Conservation (phyloP, 148 eudicot species). For the Fagopyrum tataricum region DNA sequence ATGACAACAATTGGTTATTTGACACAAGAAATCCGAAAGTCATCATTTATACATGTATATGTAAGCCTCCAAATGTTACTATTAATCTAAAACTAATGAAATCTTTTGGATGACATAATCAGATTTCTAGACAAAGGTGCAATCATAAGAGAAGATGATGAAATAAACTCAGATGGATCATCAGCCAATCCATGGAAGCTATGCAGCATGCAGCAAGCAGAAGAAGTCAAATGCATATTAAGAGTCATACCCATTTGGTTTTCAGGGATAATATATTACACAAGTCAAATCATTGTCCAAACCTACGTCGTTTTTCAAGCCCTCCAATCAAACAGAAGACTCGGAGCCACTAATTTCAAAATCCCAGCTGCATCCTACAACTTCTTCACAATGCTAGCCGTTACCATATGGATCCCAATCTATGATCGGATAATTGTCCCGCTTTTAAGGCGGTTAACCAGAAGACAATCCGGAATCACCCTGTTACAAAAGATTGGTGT, state of each 20-base stretch:
- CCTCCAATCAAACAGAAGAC: slow-evolving; percentile 39
- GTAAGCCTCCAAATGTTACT: no score
- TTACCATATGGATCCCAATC: slow-evolving; percentile 50
- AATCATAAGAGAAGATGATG: slow-evolving; percentile 28
- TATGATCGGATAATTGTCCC: slow-evolving; percentile 61
- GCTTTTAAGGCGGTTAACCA: slow-evolving; percentile 32
- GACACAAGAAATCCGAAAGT: no score
- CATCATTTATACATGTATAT: no score
- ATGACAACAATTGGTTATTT: no score
- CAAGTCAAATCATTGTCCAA: slow-evolving; percentile 19
- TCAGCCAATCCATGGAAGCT: slow-evolving; percentile 56
- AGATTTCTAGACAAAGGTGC: slow-evolving; percentile 60
- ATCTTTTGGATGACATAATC: slow-evolving; percentile 2
- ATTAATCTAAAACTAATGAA: not conserved
- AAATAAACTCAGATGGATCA: slow-evolving; percentile 46
- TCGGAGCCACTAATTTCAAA: slow-evolving; percentile 24
- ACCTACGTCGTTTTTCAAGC: slow-evolving; percentile 62
- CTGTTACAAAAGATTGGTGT: slow-evolving; percentile 48
- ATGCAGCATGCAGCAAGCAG: slow-evolving; percentile 51
- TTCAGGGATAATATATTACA: slow-evolving; percentile 36
- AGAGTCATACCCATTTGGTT: slow-evolving; percentile 63
- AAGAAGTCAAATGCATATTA: slow-evolving; percentile 54
- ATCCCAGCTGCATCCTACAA: slow-evolving; percentile 62
- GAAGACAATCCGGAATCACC: slow-evolving; percentile 40
- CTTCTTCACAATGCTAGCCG: slow-evolving; percentile 40